A percentile compares a stretch with the other conserved stretches of the same genome.
Conservation (phyloP, 2,329 filamentous ascomycete species). For the Biscogniauxia marginata region DNA sequence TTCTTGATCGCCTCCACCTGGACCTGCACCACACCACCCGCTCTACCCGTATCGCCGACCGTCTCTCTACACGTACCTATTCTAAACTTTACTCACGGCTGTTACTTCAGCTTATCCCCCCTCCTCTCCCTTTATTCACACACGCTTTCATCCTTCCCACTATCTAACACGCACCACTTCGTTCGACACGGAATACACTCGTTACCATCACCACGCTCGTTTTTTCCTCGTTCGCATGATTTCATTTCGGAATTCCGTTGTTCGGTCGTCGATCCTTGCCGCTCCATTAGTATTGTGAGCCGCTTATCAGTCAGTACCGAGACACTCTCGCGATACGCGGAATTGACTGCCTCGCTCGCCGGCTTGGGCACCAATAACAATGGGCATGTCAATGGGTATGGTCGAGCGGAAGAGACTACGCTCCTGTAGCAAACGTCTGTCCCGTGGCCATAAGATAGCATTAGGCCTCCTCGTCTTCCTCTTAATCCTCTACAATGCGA, state of each 20-base stretch:
- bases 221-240: constrained; percentile 1
- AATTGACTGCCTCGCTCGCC: not conserved
- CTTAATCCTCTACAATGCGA: constrained; percentile 29
- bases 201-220: not conserved
- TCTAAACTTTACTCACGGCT: not conserved
- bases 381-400: constrained; percentile 20
- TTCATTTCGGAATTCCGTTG: not conserved
- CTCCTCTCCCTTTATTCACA: not conserved
- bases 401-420: constrained; percentile 28
- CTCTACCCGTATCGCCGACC: not conserved
- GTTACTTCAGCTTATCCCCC: not conserved
- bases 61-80: no score
- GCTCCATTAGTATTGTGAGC: not conserved
- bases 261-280: not conserved
- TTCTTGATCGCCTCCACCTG: constrained; percentile 2
- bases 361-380: not conserved
- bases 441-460: constrained; percentile 30
- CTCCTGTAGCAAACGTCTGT: constrained; percentile 25
- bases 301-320: not conserved
- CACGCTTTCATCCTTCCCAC: not conserved
- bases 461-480: constrained; percentile 23
- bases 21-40: not conserved
- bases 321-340: not conserved
- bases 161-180: not conserved
- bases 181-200: not conserved